These are phyloP conservation scores for Decorospora gaudefroyi DNA, from an alignment of 2,329 filamentous ascomycete species.

Conservation along the genomic window DNA sequence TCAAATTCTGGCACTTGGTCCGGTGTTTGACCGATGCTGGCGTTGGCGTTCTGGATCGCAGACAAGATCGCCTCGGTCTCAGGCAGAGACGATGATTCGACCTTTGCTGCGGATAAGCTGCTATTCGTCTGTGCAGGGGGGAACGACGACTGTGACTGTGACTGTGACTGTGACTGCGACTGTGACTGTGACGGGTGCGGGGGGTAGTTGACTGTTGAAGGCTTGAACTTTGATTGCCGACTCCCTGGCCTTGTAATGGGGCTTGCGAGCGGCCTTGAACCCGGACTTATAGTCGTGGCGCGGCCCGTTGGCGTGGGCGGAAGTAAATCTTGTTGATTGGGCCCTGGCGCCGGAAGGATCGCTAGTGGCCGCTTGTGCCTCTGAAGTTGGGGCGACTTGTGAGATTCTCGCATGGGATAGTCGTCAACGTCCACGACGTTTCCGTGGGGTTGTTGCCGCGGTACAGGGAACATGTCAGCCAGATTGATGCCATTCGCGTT, in stretches of 20 bases:
- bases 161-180: conserved; percentile 18
- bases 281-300: conserved; percentile 42
- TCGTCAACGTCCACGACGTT: conserved; percentile 68
- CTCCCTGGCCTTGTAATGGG: conserved; percentile 30
- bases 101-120: conserved; percentile 38
- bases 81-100: conserved; percentile 48
- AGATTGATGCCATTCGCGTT: conserved; percentile 76
- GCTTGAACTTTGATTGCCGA: conserved; percentile 31
- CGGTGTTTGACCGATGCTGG: conserved; percentile 38
- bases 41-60: conserved; percentile 54
- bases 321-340: conserved; percentile 35
- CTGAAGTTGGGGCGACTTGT: conserved; percentile 43
- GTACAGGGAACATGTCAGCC: conserved; percentile 78
- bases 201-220: conserved; percentile 23
- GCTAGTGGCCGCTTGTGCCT: conserved; percentile 46
- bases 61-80: conserved; percentile 58
- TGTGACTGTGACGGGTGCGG: conserved; percentile 24
- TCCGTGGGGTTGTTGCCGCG: conserved; percentile 60
- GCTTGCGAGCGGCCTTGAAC: conserved; percentile 32
- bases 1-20: conserved; percentile 49
- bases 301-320: conserved; percentile 27
- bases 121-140: conserved; percentile 16
- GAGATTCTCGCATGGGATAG: conserved; percentile 48
- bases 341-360: conserved; percentile 41
- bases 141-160: conserved; percentile 18